Conservation (phyloP, 768 basidiomycete species). For the Lactarius trivialis region DNA sequence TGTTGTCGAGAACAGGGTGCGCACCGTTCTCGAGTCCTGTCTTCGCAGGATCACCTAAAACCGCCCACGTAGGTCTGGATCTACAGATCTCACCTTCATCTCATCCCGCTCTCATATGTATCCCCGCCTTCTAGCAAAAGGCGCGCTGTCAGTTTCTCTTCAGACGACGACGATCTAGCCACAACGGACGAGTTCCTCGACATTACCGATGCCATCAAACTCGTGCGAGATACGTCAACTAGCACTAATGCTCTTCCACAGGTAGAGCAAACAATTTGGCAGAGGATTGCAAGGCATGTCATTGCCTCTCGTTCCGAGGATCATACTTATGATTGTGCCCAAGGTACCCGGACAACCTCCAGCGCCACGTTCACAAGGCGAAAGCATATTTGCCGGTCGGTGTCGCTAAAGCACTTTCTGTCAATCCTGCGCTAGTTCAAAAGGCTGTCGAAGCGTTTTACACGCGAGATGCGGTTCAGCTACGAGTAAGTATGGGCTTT, state of each 20-base stretch:
- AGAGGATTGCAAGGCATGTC: constrained; percentile 55
- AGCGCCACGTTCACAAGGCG: constrained; percentile 66
- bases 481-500: constrained; percentile 52
- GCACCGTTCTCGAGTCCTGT: constrained; percentile 31
- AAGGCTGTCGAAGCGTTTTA: constrained; percentile 91
- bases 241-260: constrained; percentile 53
- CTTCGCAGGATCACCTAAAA: not conserved
- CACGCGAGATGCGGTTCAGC: constrained; percentile 84
- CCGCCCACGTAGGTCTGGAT: constrained; percentile 77
- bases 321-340: not conserved
- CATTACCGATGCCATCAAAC: constrained; percentile 52
- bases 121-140: constrained; percentile 59
- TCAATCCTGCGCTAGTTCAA: constrained; percentile 66
- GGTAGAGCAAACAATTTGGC: constrained; percentile 65
- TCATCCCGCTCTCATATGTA: constrained; percentile 72
- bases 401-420: constrained; percentile 64
- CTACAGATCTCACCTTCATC: constrained; percentile 71
- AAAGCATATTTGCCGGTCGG: constrained; percentile 76
- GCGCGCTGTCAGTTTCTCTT: constrained; percentile 38
- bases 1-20: constrained; percentile 89
- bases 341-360: constrained; percentile 66
- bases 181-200: constrained; percentile 48
- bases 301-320: not conserved
- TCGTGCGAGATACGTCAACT: constrained; percentile 48
- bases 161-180: constrained; percentile 41